Evolutionary conservation across 345 rosid species (phyloP).

Genomic region (Arabidopsis arenosa): DNA sequence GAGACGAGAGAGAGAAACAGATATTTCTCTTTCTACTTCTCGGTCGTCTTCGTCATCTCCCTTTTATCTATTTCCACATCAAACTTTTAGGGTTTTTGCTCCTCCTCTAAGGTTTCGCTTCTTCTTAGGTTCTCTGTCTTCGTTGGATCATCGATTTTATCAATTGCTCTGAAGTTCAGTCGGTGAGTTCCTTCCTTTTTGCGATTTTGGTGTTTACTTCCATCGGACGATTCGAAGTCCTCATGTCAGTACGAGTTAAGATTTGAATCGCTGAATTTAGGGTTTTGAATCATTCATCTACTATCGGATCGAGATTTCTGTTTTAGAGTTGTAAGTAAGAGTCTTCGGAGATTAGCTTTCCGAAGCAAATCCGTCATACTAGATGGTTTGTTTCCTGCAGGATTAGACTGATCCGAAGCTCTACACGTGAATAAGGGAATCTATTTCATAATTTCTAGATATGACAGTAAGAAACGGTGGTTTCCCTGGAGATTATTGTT

Average conservation of each 20-base stretch:
- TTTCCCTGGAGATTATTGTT: conserved; percentile 27
- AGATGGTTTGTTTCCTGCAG: background rate
- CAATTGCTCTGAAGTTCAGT: background rate
- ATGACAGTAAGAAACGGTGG: conserved; percentile 40
- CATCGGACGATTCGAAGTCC: background rate
- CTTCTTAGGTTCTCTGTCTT: conserved; percentile 8
- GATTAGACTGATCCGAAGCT: conserved; percentile 4
- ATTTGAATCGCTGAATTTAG: conserved; percentile 2
- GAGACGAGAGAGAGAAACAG: conserved; percentile 19
- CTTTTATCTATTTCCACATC: conserved; percentile 9
- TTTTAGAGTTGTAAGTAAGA: background rate
- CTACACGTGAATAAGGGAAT: background rate
- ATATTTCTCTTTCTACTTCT: conserved; percentile 15
- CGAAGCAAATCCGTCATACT: background rate
- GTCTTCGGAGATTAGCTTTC: background rate
- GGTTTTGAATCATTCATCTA: background rate
- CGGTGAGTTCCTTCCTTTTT: conserved; percentile 12
- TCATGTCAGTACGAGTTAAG: background rate
- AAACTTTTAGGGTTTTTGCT: background rate
- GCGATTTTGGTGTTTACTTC: background rate
- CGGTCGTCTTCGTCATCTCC: conserved; percentile 32
- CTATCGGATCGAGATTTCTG: conserved; percentile 14
- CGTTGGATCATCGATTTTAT: conserved; percentile 21
- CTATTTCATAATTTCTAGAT: background rate
- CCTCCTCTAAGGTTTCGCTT: conserved; percentile 20